Evolutionary conservation across 768 basidiomycete species (phyloP), one percentile per base, ranked within the genome.

Genomic region (Russula brevipes): DNA sequence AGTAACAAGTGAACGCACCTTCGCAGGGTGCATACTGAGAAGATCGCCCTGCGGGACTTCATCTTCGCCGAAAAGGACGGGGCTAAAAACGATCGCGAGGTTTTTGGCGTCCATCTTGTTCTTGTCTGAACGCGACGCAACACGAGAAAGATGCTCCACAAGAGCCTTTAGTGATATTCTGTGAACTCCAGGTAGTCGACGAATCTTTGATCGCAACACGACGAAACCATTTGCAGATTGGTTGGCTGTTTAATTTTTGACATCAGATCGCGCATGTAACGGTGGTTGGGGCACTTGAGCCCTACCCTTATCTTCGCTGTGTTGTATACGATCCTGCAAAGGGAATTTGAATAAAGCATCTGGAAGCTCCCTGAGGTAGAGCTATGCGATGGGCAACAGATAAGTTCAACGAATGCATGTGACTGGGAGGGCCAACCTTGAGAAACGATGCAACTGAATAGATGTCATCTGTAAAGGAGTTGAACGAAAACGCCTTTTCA

Each of bases 101-200:
- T 96, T 97, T 78, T 88, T 93, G 3, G 87, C 79, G 69, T 94
- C 94, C 94, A 97, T 97, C 75, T 95, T 96, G 72, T 95, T 97
- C 71, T 82, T 85, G 33, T 87, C 85, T 24, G 80, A 79, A 41
- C 79, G 78, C 5, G 85, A 76, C 3, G 85, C 82, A 14, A 97
- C 85, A 14, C 87, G 81, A 3, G 86, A 78, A 17, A 97, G 82
- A 73, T 96, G 94, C 66, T 95, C 94, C 19, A 95, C 73, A 33
- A 95, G 71, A 9, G 86, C 83, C 67, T 84, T 89, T 64, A 96
- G 80, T 0, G 91, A 91, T 6, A 88, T 87, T 69, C 93, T 89
- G 69, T 96, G 94, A 44, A 96, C 84, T 2, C 83, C 74, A 1
- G 93, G 91, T 46, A 97, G 73, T 56, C 94, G 79, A 52, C 92